phyloP scores from a whole-genome alignment of 805 yeast species.

The Cyberlindnera galapagoensis region DNA sequence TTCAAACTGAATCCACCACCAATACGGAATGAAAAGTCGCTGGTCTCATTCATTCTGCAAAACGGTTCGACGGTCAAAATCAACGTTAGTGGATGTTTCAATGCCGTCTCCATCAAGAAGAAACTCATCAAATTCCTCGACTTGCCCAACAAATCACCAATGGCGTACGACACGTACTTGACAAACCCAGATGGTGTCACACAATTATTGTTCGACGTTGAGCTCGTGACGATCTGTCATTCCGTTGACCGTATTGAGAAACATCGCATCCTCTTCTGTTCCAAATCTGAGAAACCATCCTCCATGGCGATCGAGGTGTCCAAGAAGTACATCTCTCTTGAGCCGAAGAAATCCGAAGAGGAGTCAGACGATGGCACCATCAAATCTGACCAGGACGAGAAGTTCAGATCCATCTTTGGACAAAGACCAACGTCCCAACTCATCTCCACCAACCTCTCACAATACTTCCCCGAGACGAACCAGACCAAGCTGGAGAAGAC shows the following conservation, averaged over 20 bases:
- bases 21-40: constrained; percentile 12
- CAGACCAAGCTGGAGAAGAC: constrained; percentile 69
- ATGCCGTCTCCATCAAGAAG: constrained; percentile 70
- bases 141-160: constrained; percentile 34
- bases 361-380: constrained; percentile 3
- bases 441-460: constrained; percentile 82
- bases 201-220: constrained; percentile 63
- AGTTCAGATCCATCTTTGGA: constrained; percentile 49
- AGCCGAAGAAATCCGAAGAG: constrained; percentile 10
- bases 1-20: constrained; percentile 19
- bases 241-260: constrained; percentile 67
- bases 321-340: constrained; percentile 28
- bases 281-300: constrained; percentile 57
- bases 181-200: constrained; percentile 36
- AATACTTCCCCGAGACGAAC: constrained; percentile 84
- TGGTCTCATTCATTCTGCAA: constrained; percentile 65
- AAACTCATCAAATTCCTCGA: constrained; percentile 58
- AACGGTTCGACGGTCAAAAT: constrained; percentile 67
- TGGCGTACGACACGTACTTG: constrained; percentile 55
- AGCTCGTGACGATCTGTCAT: constrained; percentile 76
- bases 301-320: constrained; percentile 52
- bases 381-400: constrained; percentile 13
- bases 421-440: constrained; percentile 92
- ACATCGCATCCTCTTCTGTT: constrained; percentile 61
- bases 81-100: constrained; percentile 72